A percentile compares a stretch with the other conserved stretches of the same genome.
Conservation (phyloP, 2,329 filamentous ascomycete genomes). For the Botrytis paeoniae region DNA sequence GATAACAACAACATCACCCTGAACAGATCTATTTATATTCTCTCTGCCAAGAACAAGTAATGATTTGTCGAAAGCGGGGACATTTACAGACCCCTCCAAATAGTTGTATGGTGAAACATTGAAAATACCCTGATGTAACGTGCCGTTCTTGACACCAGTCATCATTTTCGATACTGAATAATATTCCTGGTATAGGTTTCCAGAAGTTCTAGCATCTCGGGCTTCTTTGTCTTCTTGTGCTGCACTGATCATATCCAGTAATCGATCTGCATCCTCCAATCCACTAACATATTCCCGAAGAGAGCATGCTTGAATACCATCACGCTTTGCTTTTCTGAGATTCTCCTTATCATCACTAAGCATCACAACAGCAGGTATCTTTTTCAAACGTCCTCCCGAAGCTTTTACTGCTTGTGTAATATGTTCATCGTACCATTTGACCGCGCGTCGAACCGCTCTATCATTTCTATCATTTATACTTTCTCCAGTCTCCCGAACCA, state of each 20-base stretch:
- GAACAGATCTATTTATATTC: constrained; percentile 91
- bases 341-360: constrained; percentile 92
- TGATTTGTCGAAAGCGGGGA: constrained; percentile 84
- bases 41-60: constrained; percentile 87
- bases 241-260: constrained; percentile 92
- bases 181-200: constrained; percentile 84
- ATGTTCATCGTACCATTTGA: constrained; percentile 88
- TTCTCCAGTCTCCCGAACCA: constrained; percentile 71
- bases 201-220: constrained; percentile 60
- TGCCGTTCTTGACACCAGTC: constrained; percentile 85
- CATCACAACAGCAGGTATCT: constrained; percentile 79
- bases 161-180: constrained; percentile 87
- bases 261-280: constrained; percentile 76
- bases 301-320: constrained; percentile 67
- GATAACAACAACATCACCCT: constrained; percentile 89
- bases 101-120: constrained; percentile 98
- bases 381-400: constrained; percentile 48
- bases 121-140: constrained; percentile 91
- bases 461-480: constrained; percentile 97
- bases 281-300: constrained; percentile 76
- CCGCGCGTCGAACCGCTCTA: constrained; percentile 79
- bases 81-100: constrained; percentile 86
- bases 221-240: constrained; percentile 64
- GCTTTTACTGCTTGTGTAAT: constrained; percentile 60
- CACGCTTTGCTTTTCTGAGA: constrained; percentile 73